Conservation (phyloP, 1,284 basidiomycete genomes). For the Xanthoconium separans region DNA sequence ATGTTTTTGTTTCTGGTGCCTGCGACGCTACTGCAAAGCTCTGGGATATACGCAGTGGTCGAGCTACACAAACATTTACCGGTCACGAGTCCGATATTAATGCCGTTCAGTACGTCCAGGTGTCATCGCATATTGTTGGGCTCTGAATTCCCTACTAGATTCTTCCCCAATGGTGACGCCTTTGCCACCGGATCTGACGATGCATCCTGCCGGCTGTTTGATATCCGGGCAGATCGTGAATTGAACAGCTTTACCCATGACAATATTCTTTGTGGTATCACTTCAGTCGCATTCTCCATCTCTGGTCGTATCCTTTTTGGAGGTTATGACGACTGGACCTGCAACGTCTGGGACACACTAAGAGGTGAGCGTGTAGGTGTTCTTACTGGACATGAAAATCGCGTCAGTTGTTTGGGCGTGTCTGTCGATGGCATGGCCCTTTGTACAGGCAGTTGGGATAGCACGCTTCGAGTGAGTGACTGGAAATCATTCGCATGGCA, state of each 20-base stretch:
- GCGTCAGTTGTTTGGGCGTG: conserved; percentile 95
- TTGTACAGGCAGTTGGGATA: conserved; percentile 98
- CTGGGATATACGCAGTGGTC: conserved; percentile 97
- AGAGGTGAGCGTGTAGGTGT: conserved; percentile 98
- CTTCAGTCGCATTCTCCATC: conserved; percentile 96
- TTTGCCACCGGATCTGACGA: conserved; percentile 99
- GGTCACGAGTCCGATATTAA: conserved; percentile 99
- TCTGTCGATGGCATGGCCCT: conserved; percentile 96
- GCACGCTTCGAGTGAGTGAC: conserved; percentile 82
- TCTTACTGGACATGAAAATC: conserved; percentile 95
- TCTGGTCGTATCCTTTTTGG: conserved; percentile 97
- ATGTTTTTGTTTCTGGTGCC: conserved; percentile 96
- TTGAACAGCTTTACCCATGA: conserved; percentile 97
- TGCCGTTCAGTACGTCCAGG: conserved; percentile 82
- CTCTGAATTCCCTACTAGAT: conserved; percentile 49
- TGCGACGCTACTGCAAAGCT: conserved; percentile 98
- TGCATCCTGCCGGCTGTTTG: conserved; percentile 96
- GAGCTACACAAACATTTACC: conserved; percentile 97
- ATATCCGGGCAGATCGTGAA: conserved; percentile 96
- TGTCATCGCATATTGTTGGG: conserved; percentile 15
- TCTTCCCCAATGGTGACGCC: conserved; percentile 99
- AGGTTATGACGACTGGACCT: conserved; percentile 99
- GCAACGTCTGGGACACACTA: conserved; percentile 99
- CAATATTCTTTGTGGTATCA: conserved; percentile 98
- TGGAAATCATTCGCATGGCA: conserved; percentile 4